Evolutionary conservation across 495 filamentous ascomycete species (phyloP).

Genomic region (Penicillium maclennaniae): DNA sequence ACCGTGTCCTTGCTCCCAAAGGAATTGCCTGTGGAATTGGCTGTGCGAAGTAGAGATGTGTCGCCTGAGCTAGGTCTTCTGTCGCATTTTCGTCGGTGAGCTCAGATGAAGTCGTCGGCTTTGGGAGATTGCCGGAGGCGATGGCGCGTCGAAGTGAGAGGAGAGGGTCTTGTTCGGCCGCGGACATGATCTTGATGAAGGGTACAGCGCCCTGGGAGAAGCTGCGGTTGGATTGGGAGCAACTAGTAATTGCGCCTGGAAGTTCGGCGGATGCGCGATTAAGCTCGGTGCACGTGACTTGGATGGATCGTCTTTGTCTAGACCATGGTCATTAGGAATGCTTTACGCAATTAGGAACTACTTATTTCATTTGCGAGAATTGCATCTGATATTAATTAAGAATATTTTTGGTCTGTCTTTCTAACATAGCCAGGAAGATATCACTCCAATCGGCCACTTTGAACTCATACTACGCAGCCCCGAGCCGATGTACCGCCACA

Average conservation of each 20-base stretch:
- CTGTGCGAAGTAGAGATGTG: conserved; percentile 72
- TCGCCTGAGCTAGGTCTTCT: conserved; percentile 68
- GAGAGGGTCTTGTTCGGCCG: conserved; percentile 62
- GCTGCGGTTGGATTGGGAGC: conserved; percentile 6
- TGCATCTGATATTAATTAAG: background rate
- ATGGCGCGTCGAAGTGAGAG: conserved; percentile 76
- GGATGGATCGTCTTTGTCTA: background rate
- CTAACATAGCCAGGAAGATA: background rate
- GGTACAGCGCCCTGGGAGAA: conserved; percentile 11
- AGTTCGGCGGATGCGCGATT: conserved; percentile 7
- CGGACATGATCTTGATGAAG: conserved; percentile 20
- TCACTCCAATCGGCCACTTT: background rate
- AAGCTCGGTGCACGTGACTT: conserved; percentile 14
- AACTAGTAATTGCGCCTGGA: conserved; percentile 8
- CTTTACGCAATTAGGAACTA: background rate
- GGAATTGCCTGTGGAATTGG: conserved; percentile 62
- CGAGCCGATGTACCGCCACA: conserved; percentile 28
- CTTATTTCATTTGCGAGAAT: too few species aligned
- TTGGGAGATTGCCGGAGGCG: conserved; percentile 58
- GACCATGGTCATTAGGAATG: background rate
- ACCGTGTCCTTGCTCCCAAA: conserved; percentile 76
- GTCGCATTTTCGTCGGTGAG: conserved; percentile 40
- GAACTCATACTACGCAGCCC: conserved; percentile 4
- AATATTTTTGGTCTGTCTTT: background rate
- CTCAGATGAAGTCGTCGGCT: conserved; percentile 65